Evolutionary conservation across 2,329 filamentous ascomycete genomes (phyloP).

Genomic region (Fusarium sp.): DNA sequence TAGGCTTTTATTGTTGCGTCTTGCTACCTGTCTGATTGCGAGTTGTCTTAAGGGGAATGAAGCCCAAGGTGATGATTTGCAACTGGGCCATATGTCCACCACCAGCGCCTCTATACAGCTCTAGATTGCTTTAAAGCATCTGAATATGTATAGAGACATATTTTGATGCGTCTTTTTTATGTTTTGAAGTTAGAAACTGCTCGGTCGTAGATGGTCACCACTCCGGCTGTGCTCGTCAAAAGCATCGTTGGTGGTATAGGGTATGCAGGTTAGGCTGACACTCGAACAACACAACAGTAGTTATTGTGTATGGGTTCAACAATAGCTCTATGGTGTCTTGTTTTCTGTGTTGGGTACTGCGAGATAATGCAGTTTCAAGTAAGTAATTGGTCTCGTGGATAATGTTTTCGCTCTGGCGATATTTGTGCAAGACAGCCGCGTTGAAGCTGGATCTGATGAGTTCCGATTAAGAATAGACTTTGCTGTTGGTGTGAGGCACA

Average conservation of each 20-base stretch:
- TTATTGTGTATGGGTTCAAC: neutral
- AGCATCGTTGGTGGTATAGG: neutral
- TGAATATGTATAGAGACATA: rapidly evolving
- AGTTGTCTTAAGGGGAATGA: neutral
- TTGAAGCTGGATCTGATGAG: neutral
- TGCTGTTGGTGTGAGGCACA: neutral
- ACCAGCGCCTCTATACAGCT: too few relatives aligned
- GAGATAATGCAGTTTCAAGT: neutral
- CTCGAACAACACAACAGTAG: neutral
- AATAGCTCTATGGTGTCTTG: neutral
- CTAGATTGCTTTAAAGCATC: rapidly evolving
- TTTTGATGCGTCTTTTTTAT: neutral
- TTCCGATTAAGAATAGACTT: neutral
- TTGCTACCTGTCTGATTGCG: neutral
- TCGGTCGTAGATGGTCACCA: neutral
- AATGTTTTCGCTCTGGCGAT: neutral
- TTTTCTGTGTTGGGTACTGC: neutral
- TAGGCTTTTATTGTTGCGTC: neutral
- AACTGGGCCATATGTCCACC: neutral
- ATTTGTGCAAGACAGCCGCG: neutral
- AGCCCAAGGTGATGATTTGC: neutral
- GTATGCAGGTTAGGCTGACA: neutral
- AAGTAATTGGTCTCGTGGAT: neutral
- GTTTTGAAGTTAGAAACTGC: neutral
- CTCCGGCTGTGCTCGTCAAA: too few relatives aligned